Evolutionary conservation across 2,329 filamentous ascomycete species (phyloP).

Genomic region (Penicillium sp.): DNA sequence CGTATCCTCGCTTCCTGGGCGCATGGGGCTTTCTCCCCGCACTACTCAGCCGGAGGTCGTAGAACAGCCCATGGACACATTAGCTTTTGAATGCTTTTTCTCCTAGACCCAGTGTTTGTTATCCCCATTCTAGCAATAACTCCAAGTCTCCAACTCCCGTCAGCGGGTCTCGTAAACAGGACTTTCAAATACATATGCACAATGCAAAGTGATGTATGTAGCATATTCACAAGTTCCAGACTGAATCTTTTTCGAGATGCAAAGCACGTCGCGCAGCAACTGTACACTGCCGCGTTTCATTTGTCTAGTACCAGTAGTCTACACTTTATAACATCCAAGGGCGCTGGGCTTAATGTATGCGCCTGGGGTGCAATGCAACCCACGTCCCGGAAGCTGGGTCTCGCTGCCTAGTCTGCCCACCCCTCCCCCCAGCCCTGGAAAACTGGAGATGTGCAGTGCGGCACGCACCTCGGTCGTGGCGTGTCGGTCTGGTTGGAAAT

Average conservation of each 20-base stretch:
- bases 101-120: neutral
- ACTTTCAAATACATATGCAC: neutral
- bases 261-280: neutral
- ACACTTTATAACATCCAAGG: too few species aligned
- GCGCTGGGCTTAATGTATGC: neutral
- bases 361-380: neutral
- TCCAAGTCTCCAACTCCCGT: neutral
- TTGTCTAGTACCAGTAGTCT: neutral
- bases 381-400: neutral
- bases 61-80: too few species aligned
- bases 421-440: neutral
- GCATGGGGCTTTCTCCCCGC: neutral
- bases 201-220: neutral
- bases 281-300: neutral
- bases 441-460: neutral
- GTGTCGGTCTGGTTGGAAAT: neutral
- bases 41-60: neutral
- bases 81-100: neutral
- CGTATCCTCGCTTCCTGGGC: neutral
- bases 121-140: neutral
- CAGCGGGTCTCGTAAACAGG: neutral
- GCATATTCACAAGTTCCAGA: neutral
- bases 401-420: neutral
- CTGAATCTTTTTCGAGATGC: neutral
- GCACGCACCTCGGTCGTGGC: neutral